Percentiles rank a stretch among this genome's conserved stretches.
Evolutionary conservation across 441 rosid genomes (phyloP).

Genomic region (Adansonia madagascariensis): DNA sequence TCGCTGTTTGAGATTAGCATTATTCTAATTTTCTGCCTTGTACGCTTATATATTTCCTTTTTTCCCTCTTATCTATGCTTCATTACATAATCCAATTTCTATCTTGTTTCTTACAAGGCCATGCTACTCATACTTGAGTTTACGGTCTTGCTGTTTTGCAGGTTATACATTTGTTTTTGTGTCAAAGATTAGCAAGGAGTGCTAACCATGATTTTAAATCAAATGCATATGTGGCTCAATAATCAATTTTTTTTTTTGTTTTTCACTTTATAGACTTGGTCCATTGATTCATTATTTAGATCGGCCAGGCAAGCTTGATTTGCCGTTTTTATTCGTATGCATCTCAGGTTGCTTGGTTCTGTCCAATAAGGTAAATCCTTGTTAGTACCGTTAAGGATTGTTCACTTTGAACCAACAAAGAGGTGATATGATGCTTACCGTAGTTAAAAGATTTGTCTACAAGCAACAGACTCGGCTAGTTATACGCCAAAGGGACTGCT

Average conservation of each 20-base stretch:
- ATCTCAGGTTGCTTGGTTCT: conserved; percentile 46
- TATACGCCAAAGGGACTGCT: conserved; percentile 12
- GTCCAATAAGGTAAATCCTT: conserved; percentile 43
- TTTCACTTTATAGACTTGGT: not conserved
- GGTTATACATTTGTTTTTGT: not conserved
- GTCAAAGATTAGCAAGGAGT: not conserved
- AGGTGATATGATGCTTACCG: conserved; percentile 26
- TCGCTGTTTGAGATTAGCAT: not conserved
- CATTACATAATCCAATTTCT: not conserved
- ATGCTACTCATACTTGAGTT: not conserved
- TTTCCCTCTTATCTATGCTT: not conserved
- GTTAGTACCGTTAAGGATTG: conserved; percentile 33
- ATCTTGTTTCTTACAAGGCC: not conserved
- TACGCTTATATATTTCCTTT: not conserved
- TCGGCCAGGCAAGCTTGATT: conserved; percentile 26
- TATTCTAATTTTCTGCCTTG: not conserved
- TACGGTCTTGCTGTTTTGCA: conserved; percentile 13
- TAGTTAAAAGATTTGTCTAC: conserved; percentile 6
- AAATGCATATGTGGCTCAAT: not conserved
- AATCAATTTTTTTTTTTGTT: not conserved
- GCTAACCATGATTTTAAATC: not conserved
- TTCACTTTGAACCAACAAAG: conserved; percentile 29
- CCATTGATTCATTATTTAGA: conserved; percentile 25
- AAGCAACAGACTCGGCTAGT: conserved; percentile 16
- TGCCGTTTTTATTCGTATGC: conserved; percentile 21